Conservation (phyloP, 2,329 filamentous ascomycete genomes). For the Pseudogymnoascus verrucosus region DNA sequence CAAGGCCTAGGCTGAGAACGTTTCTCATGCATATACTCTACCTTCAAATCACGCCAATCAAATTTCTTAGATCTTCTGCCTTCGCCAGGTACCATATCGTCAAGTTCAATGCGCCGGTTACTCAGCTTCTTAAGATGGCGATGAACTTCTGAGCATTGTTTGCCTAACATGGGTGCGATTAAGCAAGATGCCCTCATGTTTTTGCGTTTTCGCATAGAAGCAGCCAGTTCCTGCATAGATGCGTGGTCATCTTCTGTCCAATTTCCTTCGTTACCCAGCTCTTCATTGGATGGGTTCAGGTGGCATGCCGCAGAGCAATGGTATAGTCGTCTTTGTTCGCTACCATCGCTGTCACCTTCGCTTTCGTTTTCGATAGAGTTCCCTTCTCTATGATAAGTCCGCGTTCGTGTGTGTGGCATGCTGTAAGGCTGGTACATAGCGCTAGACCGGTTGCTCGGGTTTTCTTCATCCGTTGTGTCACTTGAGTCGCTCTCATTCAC, state of each 20-base stretch:
- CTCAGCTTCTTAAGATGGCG: neutral
- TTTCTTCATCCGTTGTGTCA: neutral
- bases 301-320: neutral
- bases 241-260: neutral
- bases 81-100: neutral
- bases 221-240: neutral
- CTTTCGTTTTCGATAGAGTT: neutral
- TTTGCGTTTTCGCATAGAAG: too few relatives aligned
- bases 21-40: neutral
- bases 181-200: neutral
- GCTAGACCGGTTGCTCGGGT: too few relatives aligned
- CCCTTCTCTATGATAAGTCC: neutral
- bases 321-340: neutral
- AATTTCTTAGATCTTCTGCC: neutral
- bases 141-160: neutral
- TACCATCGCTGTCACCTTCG: neutral
- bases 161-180: neutral
- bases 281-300: neutral
- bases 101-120: neutral
- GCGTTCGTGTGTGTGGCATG: neutral
- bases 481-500: neutral
- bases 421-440: neutral
- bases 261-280: neutral
- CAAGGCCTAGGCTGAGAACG: neutral
- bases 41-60: neutral